Evolutionary conservation across 805 yeast genomes (phyloP), one percentile per base, ranked within the genome.

Genomic region (Middelhovenomyces tepae): DNA sequence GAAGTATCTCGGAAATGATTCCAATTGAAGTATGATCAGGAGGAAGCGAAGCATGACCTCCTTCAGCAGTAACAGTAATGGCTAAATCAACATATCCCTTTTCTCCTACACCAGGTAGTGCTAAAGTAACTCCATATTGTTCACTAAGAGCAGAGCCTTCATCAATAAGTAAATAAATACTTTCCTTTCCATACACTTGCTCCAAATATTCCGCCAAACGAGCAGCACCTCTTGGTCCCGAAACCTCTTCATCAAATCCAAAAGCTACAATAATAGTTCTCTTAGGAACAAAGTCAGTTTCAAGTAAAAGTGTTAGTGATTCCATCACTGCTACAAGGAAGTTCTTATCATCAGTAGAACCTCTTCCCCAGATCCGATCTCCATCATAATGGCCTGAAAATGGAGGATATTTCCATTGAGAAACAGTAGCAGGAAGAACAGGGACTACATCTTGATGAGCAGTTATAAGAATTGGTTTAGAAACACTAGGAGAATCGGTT

Each of bases 401-500:
- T 2, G 94, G 93, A 7, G 75, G 76, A 48, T 72, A 63, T 1
- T 59, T 57, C 93, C 93, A 83, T 36, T 70, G 61, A 17, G 50
- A 54, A 33, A 64, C 54, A 0, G 85, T 73, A 19, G 43, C 69
- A 9, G 55, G 51, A 45, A 75, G 80, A 7, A 80, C 78, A 1
- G 94, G 93, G 16, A 83, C 94, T 4, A 78, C 83, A 48, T 82
- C 93, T 53, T 73, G 79, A 51, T 83, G 94, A 1, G 89, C 87
- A 47, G 79, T 71, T 32, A 81, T 60, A 55, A 83, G 48, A 17
- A 76, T 44, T 9, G 94, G 93, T 47, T 77, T 75, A 39, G 73
- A 55, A 2, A 49, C 33, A 8, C 22, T 19, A 3, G 22, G 15
- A 5, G 32, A 22, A n/a, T 31, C 31, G 34, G 28, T 17, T 2